Conservation (phyloP, 2,329 filamentous ascomycete genomes). For the Colletotrichum spinosum region DNA sequence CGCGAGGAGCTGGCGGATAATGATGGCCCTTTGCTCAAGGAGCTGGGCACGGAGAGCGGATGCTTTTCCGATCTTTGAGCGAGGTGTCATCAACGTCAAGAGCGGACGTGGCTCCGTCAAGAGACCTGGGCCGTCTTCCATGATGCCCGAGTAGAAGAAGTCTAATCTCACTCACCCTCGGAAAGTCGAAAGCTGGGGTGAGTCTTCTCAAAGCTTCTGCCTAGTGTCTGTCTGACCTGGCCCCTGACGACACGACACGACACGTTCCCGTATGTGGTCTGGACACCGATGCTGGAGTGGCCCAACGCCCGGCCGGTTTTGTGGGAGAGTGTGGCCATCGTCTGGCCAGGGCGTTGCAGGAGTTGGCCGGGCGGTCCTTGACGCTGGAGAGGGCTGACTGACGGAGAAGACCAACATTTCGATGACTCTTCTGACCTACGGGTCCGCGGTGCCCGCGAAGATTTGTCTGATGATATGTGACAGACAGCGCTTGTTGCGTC, state of each 20-base stretch:
- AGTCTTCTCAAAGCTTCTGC: conserved; percentile 23
- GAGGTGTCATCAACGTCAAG: no score
- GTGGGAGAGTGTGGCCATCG: conserved; percentile 6
- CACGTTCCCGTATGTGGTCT: conserved; percentile 7
- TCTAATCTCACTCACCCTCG: no score
- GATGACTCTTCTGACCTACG: neutral
- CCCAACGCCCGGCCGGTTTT: conserved; percentile 10
- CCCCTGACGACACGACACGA: neutral
- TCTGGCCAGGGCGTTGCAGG: neutral
- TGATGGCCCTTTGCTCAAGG: no score
- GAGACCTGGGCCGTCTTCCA: no score
- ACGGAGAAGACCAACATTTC: conserved; percentile 1
- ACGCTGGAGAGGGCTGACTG: neutral
- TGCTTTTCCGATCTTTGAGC: no score
- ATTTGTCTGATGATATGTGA: conserved; percentile 9
- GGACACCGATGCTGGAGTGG: neutral
- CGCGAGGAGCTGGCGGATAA: no score
- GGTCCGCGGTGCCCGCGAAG: neutral
- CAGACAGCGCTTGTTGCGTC: neutral
- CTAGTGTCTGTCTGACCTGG: neutral
- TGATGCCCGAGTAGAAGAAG: no score
- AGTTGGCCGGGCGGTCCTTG: neutral
- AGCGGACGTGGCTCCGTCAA: no score
- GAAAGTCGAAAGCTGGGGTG: neutral
- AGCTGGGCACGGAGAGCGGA: no score